phyloP scores from a whole-genome alignment of 345 rosid species.

The Noccaea caerulescens region DNA sequence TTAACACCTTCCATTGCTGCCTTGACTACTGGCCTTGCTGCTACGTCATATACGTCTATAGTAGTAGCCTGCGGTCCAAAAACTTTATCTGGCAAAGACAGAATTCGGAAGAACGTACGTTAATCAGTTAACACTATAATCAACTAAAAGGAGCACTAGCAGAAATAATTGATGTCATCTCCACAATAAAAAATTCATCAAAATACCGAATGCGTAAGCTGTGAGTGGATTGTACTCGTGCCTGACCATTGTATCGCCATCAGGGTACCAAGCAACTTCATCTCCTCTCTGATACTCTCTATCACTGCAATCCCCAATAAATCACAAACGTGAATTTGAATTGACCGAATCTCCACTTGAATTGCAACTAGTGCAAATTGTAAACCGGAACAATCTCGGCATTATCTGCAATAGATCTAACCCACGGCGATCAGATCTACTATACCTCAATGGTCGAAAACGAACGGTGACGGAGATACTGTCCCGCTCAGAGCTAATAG shows the following conservation, averaged over 20 bases:
- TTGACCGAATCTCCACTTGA: conserved; percentile 7
- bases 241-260: conserved; percentile 89
- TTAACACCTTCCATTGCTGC: conserved; percentile 99
- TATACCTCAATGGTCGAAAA: conserved; percentile 91
- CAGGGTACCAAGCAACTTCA: conserved; percentile 96
- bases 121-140: not conserved
- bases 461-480: conserved; percentile 98
- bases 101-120: conserved; percentile 3
- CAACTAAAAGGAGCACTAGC: not conserved
- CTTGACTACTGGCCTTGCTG: conserved; percentile 94
- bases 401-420: conserved; percentile 53
- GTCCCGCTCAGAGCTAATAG: conserved; percentile 70
- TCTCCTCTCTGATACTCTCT: conserved; percentile 95
- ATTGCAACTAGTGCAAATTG: conserved; percentile 11
- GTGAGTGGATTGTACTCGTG: conserved; percentile 87
- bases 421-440: conserved; percentile 36
- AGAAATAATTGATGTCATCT: not conserved
- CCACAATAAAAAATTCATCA: not conserved
- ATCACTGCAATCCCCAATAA: conserved; percentile 57
- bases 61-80: conserved; percentile 84
- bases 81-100: conserved; percentile 67
- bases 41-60: conserved; percentile 87
- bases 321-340: conserved; percentile 17
- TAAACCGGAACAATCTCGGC: conserved; percentile 25
- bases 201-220: conserved; percentile 87